A percentile compares a stretch with the other conserved stretches of the same genome.
Conservation (phyloP, 768 basidiomycete genomes). For the Leccinum ochraceum region DNA sequence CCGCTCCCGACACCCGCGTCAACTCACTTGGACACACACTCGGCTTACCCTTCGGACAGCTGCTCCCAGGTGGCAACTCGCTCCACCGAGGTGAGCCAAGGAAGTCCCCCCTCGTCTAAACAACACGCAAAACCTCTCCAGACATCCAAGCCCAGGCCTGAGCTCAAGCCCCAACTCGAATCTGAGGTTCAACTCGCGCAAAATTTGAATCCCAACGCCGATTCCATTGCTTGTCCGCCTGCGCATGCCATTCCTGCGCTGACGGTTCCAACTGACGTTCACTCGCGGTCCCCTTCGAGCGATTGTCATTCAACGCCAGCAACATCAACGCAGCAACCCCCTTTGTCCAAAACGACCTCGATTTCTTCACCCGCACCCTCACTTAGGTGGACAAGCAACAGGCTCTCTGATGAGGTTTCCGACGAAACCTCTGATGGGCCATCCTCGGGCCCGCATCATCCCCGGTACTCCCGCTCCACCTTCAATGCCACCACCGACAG, state of each 20-base stretch:
- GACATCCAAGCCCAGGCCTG: background rate
- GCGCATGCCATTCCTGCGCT: constrained; percentile 32
- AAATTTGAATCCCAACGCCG: constrained; percentile 8
- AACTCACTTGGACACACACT: background rate
- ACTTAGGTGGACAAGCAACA: background rate
- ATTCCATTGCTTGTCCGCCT: constrained; percentile 21
- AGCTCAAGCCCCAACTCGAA: no score
- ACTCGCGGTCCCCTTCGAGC: no score
- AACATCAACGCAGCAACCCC: no score
- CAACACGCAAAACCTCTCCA: no score
- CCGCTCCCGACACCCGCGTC: constrained; percentile 5
- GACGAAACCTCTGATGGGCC: constrained; percentile 20
- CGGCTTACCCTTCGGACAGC: constrained; percentile 46
- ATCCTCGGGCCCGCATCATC: background rate
- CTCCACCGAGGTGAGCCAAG: constrained; percentile 23
- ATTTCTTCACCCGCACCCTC: background rate
- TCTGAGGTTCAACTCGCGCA: background rate
- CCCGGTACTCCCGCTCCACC: background rate
- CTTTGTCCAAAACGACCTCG: background rate
- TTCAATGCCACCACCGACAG: background rate
- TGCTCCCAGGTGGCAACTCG: constrained; percentile 52
- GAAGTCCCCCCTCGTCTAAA: background rate
- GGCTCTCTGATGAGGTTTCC: constrained; percentile 24
- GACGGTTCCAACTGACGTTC: constrained; percentile 25
- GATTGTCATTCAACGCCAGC: no score